Percentiles rank a stretch among this genome's conserved stretches.
phyloP scores from a whole-genome alignment of 805 yeast genomes.

The Blastobotrys chiropterorum region DNA sequence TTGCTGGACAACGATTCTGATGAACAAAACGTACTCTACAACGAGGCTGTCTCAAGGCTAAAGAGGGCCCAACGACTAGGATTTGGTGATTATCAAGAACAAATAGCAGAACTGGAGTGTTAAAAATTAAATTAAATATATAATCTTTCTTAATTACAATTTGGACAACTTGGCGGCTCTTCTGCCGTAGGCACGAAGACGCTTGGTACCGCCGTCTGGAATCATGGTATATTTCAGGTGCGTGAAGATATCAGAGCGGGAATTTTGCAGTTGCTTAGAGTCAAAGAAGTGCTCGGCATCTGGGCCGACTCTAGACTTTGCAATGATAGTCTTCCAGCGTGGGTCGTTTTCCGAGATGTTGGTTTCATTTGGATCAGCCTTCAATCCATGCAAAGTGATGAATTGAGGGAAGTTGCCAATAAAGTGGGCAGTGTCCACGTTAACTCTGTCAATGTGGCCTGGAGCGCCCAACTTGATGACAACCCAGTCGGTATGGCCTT shows the following conservation, averaged over 20 bases:
- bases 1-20: conserved; percentile 55
- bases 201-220: conserved; percentile 96
- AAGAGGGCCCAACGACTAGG: conserved; percentile 49
- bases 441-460: conserved; percentile 45
- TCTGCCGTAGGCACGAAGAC: conserved; percentile 76
- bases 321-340: conserved; percentile 61
- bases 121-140: neutral
- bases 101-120: conserved; percentile 31
- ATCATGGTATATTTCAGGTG: conserved; percentile 78
- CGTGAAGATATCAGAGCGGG: conserved; percentile 36
- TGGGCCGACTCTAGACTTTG: conserved; percentile 68
- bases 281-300: conserved; percentile 67
- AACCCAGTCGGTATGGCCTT: conserved; percentile 87
- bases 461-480: conserved; percentile 76
- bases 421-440: conserved; percentile 89
- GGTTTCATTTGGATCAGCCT: conserved; percentile 3
- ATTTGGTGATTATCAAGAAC: conserved; percentile 30
- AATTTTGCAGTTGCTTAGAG: neutral
- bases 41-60: conserved; percentile 61
- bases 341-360: conserved; percentile 38
- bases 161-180: neutral
- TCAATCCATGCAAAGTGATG: conserved; percentile 59
- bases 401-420: conserved; percentile 92
- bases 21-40: conserved; percentile 63
- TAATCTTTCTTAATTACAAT: neutral